These are phyloP conservation scores for Myxozyma neotropica DNA, from an alignment of 805 yeast genomes.

Conservation along the genomic window DNA sequence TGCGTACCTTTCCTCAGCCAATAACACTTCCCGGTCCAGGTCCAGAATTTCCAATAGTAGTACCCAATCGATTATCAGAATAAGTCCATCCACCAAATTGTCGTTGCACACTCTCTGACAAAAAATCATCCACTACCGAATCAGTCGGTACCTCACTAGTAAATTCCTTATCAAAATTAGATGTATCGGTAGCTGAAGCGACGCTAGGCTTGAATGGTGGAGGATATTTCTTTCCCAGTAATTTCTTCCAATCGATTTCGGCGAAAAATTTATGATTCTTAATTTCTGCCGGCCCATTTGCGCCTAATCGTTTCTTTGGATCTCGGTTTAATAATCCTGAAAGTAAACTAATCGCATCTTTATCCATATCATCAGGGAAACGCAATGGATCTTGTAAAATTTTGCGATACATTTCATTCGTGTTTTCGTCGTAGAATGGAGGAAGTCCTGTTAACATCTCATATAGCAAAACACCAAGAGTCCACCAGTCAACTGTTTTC, in stretches of 20 bases:
- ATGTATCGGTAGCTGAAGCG: constrained; percentile 70
- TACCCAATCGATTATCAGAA: constrained; percentile 40
- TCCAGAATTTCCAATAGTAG: constrained; percentile 28
- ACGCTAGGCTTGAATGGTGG: constrained; percentile 97
- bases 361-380: constrained; percentile 86
- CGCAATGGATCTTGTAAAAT: constrained; percentile 84
- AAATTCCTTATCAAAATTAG: constrained; percentile 89
- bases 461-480: constrained; percentile 86
- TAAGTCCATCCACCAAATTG: constrained; percentile 99
- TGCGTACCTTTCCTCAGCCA: too few species aligned
- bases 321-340: constrained; percentile 78
- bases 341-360: constrained; percentile 80
- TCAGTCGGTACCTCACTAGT: constrained; percentile 93
- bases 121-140: constrained; percentile 81
- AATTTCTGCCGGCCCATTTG: constrained; percentile 80
- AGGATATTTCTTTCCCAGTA: constrained; percentile 80
- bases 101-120: constrained; percentile 92
- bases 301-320: constrained; percentile 76
- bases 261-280: constrained; percentile 78
- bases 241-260: constrained; percentile 85
- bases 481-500: constrained; percentile 98
- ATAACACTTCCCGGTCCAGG: constrained; percentile 34
- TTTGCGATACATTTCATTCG: constrained; percentile 89
- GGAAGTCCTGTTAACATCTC: constrained; percentile 98
- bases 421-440: constrained; percentile 94